Conservation (phyloP, 2,329 filamentous ascomycete genomes). For the Pseudogymnoascus sp. region DNA sequence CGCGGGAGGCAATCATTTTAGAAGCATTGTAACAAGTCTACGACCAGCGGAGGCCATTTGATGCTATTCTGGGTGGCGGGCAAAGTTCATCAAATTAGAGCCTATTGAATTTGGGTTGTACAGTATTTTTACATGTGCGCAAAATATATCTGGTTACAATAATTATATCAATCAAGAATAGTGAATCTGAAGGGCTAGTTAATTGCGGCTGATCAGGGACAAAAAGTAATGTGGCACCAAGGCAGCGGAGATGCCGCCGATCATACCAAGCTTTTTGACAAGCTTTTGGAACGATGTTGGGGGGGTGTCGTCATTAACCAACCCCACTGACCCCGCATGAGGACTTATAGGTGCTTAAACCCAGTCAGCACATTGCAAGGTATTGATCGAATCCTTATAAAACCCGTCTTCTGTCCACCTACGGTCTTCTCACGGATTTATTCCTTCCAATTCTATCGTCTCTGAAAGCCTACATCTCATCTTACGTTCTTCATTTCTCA, state of each 20-base stretch:
- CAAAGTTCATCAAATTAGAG: conserved; percentile 1
- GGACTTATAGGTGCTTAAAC: not conserved
- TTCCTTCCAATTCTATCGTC: not conserved
- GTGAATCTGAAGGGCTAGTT: not conserved
- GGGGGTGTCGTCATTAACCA: conserved; percentile 4
- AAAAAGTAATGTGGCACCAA: not conserved
- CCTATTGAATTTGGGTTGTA: not conserved
- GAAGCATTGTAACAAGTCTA: conserved; percentile 8
- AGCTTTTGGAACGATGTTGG: not conserved
- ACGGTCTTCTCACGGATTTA: not conserved
- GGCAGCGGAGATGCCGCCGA: not conserved
- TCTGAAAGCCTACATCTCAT: not conserved
- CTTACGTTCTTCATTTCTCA: not conserved
- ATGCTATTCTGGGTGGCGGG: not conserved
- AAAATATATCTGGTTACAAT: not conserved
- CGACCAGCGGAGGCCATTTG: conserved; percentile 6
- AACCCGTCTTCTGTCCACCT: not conserved
- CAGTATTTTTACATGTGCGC: conserved; percentile 1
- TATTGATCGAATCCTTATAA: not conserved
- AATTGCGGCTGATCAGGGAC: not conserved
- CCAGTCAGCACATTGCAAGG: not conserved
- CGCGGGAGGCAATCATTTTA: conserved; percentile 7
- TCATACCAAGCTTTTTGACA: conserved; percentile 7
- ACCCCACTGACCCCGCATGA: not conserved
- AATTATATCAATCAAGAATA: not conserved